A percentile compares a stretch with the other conserved stretches of the same genome.
These are phyloP conservation scores for Ophiostoma ulmi DNA, from an alignment of 2,329 filamentous ascomycete genomes.

Conservation along the genomic window DNA sequence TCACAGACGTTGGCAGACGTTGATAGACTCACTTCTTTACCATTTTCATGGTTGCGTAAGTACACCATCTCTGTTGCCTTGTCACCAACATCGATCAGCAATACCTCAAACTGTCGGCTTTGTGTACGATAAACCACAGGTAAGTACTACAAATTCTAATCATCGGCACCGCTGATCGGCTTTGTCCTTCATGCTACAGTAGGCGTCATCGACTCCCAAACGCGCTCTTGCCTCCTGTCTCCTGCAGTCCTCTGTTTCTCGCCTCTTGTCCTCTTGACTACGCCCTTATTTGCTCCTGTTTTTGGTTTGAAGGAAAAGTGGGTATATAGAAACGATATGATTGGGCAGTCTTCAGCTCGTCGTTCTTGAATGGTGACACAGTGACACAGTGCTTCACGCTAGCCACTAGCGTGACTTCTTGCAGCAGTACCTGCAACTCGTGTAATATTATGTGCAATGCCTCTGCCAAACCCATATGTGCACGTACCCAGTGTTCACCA, in stretches of 20 bases:
- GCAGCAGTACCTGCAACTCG: not conserved
- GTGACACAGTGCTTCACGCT: slow-evolving; percentile 22
- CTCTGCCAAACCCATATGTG: not conserved
- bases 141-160: too few species aligned
- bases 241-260: slow-evolving; percentile 15
- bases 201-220: slow-evolving; percentile 19
- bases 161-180: slow-evolving; percentile 37
- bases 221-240: slow-evolving; percentile 18
- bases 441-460: not conserved
- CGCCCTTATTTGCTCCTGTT: not conserved
- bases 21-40: not conserved
- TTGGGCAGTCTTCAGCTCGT: slow-evolving; percentile 13
- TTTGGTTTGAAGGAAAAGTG: slow-evolving; percentile 15
- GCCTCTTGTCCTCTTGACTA: slow-evolving; percentile 3
- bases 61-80: not conserved
- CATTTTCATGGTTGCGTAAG: not conserved
- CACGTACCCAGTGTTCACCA: slow-evolving; percentile 12
- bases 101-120: not conserved
- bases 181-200: not conserved
- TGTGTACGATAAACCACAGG: not conserved
- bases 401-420: slow-evolving; percentile 18
- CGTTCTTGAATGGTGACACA: slow-evolving; percentile 17
- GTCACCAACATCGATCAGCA: not conserved
- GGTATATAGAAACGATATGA: slow-evolving; percentile 5
- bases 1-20: too few species aligned